Conservation (phyloP, 306 rosid species). For the Clitoria ternatea region DNA sequence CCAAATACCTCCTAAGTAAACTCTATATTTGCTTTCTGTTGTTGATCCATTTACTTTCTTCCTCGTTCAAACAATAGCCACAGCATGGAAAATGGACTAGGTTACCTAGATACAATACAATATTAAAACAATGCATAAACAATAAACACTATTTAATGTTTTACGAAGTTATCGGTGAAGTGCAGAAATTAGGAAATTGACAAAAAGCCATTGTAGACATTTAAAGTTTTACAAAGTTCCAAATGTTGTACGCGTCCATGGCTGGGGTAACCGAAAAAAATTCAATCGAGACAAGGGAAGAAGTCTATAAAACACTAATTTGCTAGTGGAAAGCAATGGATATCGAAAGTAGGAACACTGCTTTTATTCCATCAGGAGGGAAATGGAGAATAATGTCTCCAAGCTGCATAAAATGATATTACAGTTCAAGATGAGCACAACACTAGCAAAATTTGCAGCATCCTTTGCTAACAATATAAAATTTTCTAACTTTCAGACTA, state of each 20-base stretch:
- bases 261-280: background rate
- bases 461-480: conserved; percentile 5
- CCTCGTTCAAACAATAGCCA: background rate
- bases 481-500: conserved; percentile 12
- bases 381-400: conserved; percentile 2
- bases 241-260: too few relatives aligned
- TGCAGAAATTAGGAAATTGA: background rate
- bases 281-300: too few relatives aligned
- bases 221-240: background rate
- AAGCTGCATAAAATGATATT: conserved; percentile 3
- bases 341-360: background rate
- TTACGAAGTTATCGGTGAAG: background rate
- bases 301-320: too few relatives aligned
- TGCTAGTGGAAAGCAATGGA: background rate
- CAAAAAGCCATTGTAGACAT: background rate
- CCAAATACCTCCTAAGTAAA: too few relatives aligned
- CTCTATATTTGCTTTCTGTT: too few relatives aligned
- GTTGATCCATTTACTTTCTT: background rate
- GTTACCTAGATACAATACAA: too few relatives aligned
- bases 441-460: conserved; percentile 24
- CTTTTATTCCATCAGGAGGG: conserved; percentile 15
- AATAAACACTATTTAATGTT: background rate
- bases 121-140: background rate
- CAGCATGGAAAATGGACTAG: too few relatives aligned
- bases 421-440: conserved; percentile 1